Evolutionary conservation across 164 flowering plant species (phyloP).

Genomic region (Brasenia schreberi): DNA sequence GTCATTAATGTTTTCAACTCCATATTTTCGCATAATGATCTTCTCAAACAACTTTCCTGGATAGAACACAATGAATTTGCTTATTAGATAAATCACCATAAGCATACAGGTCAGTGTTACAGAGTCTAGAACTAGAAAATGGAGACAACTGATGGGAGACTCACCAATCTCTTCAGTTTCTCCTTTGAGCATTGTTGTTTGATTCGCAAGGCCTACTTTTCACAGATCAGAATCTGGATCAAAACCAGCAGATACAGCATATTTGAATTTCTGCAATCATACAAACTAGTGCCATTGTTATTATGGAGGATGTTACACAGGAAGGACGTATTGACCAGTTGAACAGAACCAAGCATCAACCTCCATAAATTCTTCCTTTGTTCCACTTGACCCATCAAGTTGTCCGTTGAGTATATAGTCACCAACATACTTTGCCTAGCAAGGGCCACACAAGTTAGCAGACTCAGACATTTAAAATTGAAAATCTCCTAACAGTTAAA

Average conservation of each 20-base stretch:
- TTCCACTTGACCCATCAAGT: conserved; percentile 96
- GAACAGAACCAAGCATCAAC: conserved; percentile 17
- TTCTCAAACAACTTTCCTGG: conserved; percentile 74
- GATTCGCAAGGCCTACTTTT: conserved; percentile 90
- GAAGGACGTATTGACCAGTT: not conserved
- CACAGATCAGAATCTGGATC: conserved; percentile 78
- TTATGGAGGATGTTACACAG: not conserved
- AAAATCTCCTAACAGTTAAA: not conserved
- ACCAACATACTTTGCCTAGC: conserved; percentile 84
- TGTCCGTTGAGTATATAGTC: conserved; percentile 87
- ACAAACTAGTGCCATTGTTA: conserved; percentile 5
- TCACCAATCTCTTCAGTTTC: conserved; percentile 97
- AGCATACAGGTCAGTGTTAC: not conserved
- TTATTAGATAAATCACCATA: not conserved
- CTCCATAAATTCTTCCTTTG: conserved; percentile 72
- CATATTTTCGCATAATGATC: conserved; percentile 78
- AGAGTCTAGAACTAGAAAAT: not conserved
- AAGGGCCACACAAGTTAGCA: not conserved
- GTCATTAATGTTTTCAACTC: conserved; percentile 64
- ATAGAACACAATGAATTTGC: conserved; percentile 4
- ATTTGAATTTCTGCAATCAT: conserved; percentile 74
- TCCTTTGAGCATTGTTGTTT: conserved; percentile 97
- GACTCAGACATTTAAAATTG: not conserved
- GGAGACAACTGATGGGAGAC: conserved; percentile 9
- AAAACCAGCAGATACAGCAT: conserved; percentile 82